Base-by-base conservation (phyloP, 352 stramenopile genomes). In the Aphanomyces stellatus region DNA sequence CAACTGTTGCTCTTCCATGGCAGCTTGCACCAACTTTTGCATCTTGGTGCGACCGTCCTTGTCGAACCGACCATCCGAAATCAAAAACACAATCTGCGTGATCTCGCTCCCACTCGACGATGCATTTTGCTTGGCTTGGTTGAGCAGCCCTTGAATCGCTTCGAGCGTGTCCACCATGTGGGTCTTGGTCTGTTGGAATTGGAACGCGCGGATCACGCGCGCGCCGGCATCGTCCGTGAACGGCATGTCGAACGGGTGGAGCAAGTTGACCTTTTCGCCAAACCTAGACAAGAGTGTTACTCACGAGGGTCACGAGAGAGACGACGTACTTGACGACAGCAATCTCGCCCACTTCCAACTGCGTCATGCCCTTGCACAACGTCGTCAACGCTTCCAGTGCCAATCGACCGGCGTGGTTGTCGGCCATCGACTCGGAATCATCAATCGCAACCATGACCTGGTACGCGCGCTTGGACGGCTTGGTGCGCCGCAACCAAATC, bases 401-500 rank as follows among this genome's bases (percentile, higher is more conserved):
- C 74, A 99, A 84, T 17, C 96, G 92, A 19, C 93, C 96, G 8
- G 96, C 93, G 53, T 97, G 87, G 71, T 96, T 98, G 74, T 99
- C 97, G 25, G 88, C 83, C 98, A 99, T 99, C 22, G 96, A 99
- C 77, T 98, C 91, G 5, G 96, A 99, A 79, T 99, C 93, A 77
- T 99, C 98, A 46, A 99, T 98, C 3, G 96, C 96, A 35, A 99
- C 77, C 77, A 99, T 91, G 15, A 99, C 91, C 74, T 99, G 91
- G 76, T 99, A 99, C 71, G 98, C 90, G 30, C 97, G 83, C 75
- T 99, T 99, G 4, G 90, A 97, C 30, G 97, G 97, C 66, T 99
- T 98, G 30, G 96, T 99, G 42, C 98, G 85, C 30, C 97, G 86
- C 60, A 99, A 83, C 97, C 97, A 99, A 72, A 99, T 99, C 76